A percentile compares a stretch with the other conserved stretches of the same genome.
phyloP scores from a whole-genome alignment of 2,329 filamentous ascomycete genomes.

The Fusarium oxysporum region DNA sequence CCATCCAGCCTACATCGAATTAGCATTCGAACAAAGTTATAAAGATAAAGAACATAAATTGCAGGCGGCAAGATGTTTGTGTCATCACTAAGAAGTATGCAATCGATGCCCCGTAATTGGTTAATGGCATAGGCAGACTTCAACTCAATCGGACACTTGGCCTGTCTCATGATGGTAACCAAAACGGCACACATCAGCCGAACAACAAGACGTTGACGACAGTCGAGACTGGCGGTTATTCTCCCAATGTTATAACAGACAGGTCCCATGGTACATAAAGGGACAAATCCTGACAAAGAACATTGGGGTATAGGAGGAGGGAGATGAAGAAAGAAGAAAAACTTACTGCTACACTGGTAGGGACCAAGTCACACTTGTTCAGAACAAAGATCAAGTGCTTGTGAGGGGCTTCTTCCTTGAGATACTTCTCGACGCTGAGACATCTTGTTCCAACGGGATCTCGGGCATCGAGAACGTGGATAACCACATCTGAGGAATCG shows the following conservation, averaged over 20 bases:
- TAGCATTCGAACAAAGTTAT: conserved; percentile 38
- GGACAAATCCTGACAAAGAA: conserved; percentile 86
- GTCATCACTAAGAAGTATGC: conserved; percentile 99
- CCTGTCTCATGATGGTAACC: conserved; percentile 80
- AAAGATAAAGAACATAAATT: conserved; percentile 2
- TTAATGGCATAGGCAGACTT: conserved; percentile 76
- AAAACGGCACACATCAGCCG: conserved; percentile 89
- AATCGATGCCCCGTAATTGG: conserved; percentile 63
- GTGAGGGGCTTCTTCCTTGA: conserved; percentile 91
- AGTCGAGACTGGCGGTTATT: conserved; percentile 71
- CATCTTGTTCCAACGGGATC: conserved; percentile 93
- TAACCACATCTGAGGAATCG: conserved; percentile 93
- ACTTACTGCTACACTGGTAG: conserved; percentile 95
- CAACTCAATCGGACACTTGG: conserved; percentile 96
- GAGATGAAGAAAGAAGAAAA: conserved; percentile 48
- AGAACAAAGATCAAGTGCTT: conserved; percentile 78
- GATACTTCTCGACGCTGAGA: conserved; percentile 83
- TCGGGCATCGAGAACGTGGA: conserved; percentile 92
- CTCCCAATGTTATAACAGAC: conserved; percentile 99
- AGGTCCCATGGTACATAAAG: conserved; percentile 78
- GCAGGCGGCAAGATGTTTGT: conserved; percentile 70
- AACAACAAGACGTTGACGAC: conserved; percentile 50
- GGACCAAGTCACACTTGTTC: conserved; percentile 79
- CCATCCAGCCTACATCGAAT: conserved; percentile 81
- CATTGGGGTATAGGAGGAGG: conserved; percentile 67